Evolutionary conservation across 345 rosid species (phyloP), one percentile per base, ranked within the genome.

Genomic region (Murraya koenigii): DNA sequence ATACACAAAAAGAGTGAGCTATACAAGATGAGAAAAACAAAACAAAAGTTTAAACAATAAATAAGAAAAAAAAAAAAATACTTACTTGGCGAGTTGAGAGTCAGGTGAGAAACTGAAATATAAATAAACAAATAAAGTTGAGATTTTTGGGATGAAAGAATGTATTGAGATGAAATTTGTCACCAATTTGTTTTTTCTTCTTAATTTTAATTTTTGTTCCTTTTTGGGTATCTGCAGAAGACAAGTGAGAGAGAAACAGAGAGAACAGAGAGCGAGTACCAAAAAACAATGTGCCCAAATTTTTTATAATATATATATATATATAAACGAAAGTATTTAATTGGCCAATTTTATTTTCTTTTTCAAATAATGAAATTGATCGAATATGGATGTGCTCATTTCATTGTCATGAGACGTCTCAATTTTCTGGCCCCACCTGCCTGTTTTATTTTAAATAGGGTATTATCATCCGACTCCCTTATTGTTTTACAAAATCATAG

Each of bases 321-420:
- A 44, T 30, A 28, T 22, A 32, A 52, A 75, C 4, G 3, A 22
- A 47, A 49, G 62, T 47, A 9, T 52, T 52, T 33, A 15, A 75
- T 75, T 75, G 78, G 71, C 35, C 47, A 61, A 64, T 65, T 75
- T 75, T 63, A 19, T 49, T 63, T 75, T 63, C 0, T 30, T 65
- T 49, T 47, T 20, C 9, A 19, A 5, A 6, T 30, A 62, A 10
- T 2, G 19, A 65, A 14, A 23, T 0, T 33, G 28, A 35, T 65
- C 26, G 5, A 25, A 15, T 75, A 23, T 0, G 70, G 63, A 2
- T 23, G 13, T 3, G 28, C 64, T 75, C 52, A 65, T 65, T 52
- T 22, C 13, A 8, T 52, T 30, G 19, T 36, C 52, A 35, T 75
- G 3, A 49, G 33, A 20, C 35, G n/a, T 30, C n/a, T 15, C 23